These are phyloP conservation scores for Melastoma malabathricum DNA, from an alignment of 345 rosid genomes.

Conservation along the genomic window DNA sequence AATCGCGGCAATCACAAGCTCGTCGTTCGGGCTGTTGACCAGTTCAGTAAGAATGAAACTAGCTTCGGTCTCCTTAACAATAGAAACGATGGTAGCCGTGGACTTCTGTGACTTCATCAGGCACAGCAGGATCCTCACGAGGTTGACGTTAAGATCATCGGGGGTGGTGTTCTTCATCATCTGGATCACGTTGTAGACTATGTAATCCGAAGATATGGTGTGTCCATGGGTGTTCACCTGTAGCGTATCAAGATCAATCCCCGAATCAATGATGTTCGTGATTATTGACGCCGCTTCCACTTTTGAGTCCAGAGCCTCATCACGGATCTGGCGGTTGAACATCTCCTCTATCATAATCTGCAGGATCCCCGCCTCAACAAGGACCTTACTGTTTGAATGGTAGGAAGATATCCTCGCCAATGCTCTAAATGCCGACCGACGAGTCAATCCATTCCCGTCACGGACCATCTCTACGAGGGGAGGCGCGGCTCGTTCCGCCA, in stretches of 20 bases:
- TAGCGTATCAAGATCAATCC: conserved; percentile 38
- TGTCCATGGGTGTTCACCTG: conserved; percentile 49
- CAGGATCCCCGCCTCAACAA: conserved; percentile 44
- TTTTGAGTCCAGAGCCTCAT: conserved; percentile 49
- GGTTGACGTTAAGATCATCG: conserved; percentile 50
- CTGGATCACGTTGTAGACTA: conserved; percentile 42
- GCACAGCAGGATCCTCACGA: conserved; percentile 57
- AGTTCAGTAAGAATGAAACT: conserved; percentile 57
- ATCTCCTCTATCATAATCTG: conserved; percentile 63
- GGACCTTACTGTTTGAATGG: conserved; percentile 46
- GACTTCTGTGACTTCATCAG: conserved; percentile 49
- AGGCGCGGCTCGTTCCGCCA: conserved; percentile 60
- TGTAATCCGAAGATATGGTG: conserved; percentile 56
- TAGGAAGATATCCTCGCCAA: conserved; percentile 54
- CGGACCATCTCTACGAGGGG: conserved; percentile 52
- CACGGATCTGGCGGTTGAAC: conserved; percentile 34
- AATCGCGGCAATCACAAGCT: conserved; percentile 50
- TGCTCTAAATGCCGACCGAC: conserved; percentile 56
- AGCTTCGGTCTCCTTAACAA: conserved; percentile 54
- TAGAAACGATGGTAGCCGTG: conserved; percentile 36
- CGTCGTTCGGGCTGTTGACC: conserved; percentile 61
- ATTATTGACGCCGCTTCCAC: conserved; percentile 61
- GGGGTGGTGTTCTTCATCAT: conserved; percentile 65
- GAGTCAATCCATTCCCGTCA: conserved; percentile 31
- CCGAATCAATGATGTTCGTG: conserved; percentile 66